These are phyloP conservation scores for Tulasnella sp. DNA, from an alignment of 768 basidiomycete genomes.

Conservation along the genomic window DNA sequence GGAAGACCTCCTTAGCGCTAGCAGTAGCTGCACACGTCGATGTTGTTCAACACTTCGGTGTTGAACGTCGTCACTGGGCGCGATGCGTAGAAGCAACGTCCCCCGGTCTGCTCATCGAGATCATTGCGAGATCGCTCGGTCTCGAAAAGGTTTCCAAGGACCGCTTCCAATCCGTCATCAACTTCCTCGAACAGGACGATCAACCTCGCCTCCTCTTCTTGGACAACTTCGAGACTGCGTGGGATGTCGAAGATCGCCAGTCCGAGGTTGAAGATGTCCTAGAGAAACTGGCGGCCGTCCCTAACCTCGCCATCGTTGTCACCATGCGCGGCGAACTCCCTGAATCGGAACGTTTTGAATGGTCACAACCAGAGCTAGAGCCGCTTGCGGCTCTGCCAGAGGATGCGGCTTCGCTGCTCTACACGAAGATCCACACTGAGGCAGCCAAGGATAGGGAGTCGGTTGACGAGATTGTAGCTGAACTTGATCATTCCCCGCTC, in stretches of 20 bases:
- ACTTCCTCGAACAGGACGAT: conserved; percentile 22
- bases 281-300: conserved; percentile 22
- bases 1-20: conserved; percentile 33
- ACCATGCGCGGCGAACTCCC: conserved; percentile 26
- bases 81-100: conserved; percentile 29
- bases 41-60: conserved; percentile 23
- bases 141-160: conserved; percentile 23
- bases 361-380: not conserved
- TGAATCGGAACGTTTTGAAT: not conserved
- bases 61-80: conserved; percentile 26
- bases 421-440: conserved; percentile 16
- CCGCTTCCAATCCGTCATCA: conserved; percentile 20
- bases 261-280: conserved; percentile 25
- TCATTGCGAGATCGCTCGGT: conserved; percentile 22
- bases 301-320: conserved; percentile 27
- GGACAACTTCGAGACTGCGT: conserved; percentile 36
- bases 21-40: conserved; percentile 26
- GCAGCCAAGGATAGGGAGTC: conserved; percentile 20
- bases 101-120: conserved; percentile 23
- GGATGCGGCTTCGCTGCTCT: conserved; percentile 21
- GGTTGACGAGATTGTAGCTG: conserved; percentile 22
- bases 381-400: not conserved
- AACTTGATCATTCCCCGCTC: conserved; percentile 28
- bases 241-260: conserved; percentile 25
- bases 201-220: conserved; percentile 28